Conservation (phyloP, 2,329 filamentous ascomycete genomes). For the Colletotrichum musicola region DNA sequence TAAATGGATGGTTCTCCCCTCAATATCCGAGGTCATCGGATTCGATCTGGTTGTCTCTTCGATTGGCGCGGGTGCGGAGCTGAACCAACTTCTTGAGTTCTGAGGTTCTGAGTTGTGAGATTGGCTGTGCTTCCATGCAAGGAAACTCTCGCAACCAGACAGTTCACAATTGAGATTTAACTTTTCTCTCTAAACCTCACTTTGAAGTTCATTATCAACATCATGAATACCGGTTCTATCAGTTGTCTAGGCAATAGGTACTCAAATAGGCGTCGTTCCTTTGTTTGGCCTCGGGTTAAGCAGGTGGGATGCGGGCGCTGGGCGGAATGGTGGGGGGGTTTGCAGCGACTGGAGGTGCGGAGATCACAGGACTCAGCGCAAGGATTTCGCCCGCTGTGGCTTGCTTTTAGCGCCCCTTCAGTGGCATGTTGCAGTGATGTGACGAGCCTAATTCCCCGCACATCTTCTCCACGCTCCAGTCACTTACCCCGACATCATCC, state of each 20-base stretch:
- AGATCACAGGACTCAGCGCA: conserved; percentile 19
- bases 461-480: conserved; percentile 21
- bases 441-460: conserved; percentile 22
- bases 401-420: conserved; percentile 5
- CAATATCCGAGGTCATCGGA: not conserved
- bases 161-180: no score
- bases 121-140: not conserved
- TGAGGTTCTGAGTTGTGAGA: not conserved
- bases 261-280: not conserved
- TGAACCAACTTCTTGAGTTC: not conserved
- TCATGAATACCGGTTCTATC: no score
- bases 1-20: conserved; percentile 5
- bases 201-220: no score
- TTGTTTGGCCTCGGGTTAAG: not conserved
- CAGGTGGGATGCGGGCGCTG: not conserved
- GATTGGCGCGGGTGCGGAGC: not conserved
- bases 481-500: conserved; percentile 10
- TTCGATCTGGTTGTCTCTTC: not conserved
- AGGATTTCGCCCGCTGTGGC: conserved; percentile 17
- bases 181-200: no score
- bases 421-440: conserved; percentile 8
- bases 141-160: no score
- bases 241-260: no score
- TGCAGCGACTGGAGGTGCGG: conserved; percentile 13
- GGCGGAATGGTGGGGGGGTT: not conserved